Conservation (phyloP, 345 rosid species). For the Acer saccharum region DNA sequence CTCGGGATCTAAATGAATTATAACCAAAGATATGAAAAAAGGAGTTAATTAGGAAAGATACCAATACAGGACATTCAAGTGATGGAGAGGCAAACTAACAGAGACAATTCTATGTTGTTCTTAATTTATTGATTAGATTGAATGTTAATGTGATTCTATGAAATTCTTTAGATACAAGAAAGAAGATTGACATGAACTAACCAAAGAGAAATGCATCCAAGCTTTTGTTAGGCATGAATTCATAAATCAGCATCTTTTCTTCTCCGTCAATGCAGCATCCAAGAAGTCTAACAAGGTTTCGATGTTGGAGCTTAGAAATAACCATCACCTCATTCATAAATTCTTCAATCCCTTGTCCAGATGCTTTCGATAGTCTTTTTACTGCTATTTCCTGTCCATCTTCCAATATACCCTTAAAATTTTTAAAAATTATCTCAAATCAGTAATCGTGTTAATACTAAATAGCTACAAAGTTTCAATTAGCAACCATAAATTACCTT, state of each 20-base stretch:
- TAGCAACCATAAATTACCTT: not conserved
- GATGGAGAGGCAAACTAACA: not conserved
- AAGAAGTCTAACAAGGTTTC: not conserved
- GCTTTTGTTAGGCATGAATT: not conserved
- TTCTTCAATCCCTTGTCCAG: not conserved
- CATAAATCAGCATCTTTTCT: not conserved
- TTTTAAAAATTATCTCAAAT: not conserved
- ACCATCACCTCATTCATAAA: slow-evolving; percentile 1
- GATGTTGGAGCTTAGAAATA: slow-evolving; percentile 1
- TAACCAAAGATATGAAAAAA: not conserved
- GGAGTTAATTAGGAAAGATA: not conserved
- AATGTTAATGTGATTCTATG: not conserved
- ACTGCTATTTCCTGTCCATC: not conserved
- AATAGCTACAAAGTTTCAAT: not conserved
- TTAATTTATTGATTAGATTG: no score
- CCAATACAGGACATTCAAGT: not conserved
- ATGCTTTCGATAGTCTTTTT: not conserved
- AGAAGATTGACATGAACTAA: not conserved
- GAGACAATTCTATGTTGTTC: no score
- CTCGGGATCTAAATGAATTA: not conserved
- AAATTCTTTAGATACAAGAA: no score
- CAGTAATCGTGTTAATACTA: not conserved
- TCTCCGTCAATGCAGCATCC: not conserved
- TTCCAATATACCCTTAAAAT: not conserved
- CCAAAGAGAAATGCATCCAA: not conserved